phyloP scores from a whole-genome alignment of 1,284 basidiomycete species.

The Cystobasidiaceae sp. region DNA sequence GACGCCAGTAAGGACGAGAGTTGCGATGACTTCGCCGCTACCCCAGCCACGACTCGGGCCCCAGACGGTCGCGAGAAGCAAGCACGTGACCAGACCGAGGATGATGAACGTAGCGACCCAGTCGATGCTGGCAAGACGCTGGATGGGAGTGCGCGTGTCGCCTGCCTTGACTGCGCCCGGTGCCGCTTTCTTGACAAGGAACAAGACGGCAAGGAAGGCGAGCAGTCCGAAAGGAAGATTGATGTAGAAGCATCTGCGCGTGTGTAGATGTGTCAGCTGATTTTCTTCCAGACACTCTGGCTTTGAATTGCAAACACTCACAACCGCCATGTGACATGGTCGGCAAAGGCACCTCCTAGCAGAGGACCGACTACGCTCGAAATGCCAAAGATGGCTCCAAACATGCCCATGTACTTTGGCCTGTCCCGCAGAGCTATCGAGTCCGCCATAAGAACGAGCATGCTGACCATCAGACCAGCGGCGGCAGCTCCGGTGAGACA shows the following conservation, averaged over 20 bases:
- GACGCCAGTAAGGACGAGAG: constrained; percentile 42
- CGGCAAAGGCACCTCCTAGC: constrained; percentile 51
- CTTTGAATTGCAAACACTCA: constrained; percentile 32
- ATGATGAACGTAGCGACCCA: constrained; percentile 42
- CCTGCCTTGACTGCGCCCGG: constrained; percentile 26
- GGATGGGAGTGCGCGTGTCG: constrained; percentile 12
- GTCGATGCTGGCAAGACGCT: constrained; percentile 41
- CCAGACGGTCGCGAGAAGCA: constrained; percentile 44
- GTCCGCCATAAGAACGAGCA: constrained; percentile 50
- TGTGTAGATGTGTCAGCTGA: background rate
- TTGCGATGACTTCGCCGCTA: constrained; percentile 45
- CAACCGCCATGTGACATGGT: constrained; percentile 51
- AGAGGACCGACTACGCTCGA: constrained; percentile 48
- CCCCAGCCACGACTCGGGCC: constrained; percentile 46
- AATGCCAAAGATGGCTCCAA: constrained; percentile 48
- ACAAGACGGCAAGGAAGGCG: constrained; percentile 23
- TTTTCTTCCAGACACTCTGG: no score
- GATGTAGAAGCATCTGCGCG: constrained; percentile 48
- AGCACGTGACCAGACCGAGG: constrained; percentile 42
- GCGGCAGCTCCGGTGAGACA: constrained; percentile 54
- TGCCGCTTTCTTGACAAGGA: constrained; percentile 33
- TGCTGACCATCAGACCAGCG: constrained; percentile 52
- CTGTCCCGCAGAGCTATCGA: constrained; percentile 50
- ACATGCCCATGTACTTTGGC: constrained; percentile 48
- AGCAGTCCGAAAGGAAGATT: constrained; percentile 48